phyloP scores from a whole-genome alignment of 2,329 filamentous ascomycete genomes.

The Bipolaris oryzae region DNA sequence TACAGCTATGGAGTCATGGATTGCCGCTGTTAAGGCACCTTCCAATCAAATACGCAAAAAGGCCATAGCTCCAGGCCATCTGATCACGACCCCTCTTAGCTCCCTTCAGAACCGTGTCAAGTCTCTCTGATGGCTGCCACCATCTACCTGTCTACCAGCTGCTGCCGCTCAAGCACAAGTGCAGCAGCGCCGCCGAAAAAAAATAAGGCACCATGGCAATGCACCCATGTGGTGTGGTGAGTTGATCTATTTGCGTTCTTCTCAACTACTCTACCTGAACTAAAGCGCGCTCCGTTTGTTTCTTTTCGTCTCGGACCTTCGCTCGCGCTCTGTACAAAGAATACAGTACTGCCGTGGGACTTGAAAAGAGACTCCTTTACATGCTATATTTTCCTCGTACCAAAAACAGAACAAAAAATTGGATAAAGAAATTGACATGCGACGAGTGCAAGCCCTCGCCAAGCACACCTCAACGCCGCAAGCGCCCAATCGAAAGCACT shows the following conservation, averaged over 20 bases:
- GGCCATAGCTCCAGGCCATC: conserved; percentile 16
- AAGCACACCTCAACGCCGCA: conserved; percentile 33
- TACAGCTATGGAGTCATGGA: conserved; percentile 21
- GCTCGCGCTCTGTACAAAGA: conserved; percentile 17
- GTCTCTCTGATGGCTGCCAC: conserved; percentile 3
- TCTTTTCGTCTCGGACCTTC: conserved; percentile 7
- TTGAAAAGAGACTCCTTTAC: conserved; percentile 33
- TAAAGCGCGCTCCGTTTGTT: conserved; percentile 17
- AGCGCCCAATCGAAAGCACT: conserved; percentile 35
- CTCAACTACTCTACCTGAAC: conserved; percentile 29
- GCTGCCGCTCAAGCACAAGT: background rate
- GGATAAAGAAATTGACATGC: conserved; percentile 34
- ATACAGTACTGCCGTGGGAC: conserved; percentile 19
- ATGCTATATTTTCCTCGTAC: conserved; percentile 39
- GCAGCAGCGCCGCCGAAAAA: background rate
- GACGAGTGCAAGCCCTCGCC: conserved; percentile 26
- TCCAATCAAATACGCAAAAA: conserved; percentile 19
- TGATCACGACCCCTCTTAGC: conserved; percentile 12
- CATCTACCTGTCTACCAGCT: background rate
- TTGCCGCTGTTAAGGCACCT: conserved; percentile 20
- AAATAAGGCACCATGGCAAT: background rate
- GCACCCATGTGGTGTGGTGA: conserved; percentile 13
- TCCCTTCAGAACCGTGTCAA: conserved; percentile 5
- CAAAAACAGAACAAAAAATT: conserved; percentile 18
- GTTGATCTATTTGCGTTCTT: conserved; percentile 28